Evolutionary conservation across 2,329 filamentous ascomycete species (phyloP).

Genomic region (Microsporum ferrugineum): DNA sequence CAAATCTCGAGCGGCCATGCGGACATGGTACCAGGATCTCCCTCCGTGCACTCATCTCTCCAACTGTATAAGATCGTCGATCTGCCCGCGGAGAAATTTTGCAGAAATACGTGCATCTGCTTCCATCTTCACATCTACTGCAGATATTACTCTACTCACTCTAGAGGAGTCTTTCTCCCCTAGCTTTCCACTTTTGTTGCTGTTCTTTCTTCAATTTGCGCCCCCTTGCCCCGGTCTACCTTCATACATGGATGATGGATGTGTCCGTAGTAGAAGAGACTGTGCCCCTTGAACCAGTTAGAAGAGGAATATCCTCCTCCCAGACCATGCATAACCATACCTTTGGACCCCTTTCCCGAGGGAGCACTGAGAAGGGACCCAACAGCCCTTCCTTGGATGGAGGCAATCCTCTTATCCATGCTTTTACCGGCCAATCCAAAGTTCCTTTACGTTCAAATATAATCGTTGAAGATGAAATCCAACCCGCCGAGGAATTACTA

Average conservation of each 20-base stretch:
- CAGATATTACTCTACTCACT: neutral
- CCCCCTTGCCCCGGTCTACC: neutral
- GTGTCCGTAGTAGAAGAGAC: neutral
- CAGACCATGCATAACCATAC: neutral
- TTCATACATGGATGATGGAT: constrained; percentile 3
- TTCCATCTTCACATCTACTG: neutral
- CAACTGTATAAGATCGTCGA: constrained; percentile 1
- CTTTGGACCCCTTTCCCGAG: neutral
- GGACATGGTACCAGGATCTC: neutral
- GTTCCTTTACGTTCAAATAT: neutral
- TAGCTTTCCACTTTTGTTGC: neutral
- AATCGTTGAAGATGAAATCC: neutral
- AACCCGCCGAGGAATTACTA: constrained; percentile 19
- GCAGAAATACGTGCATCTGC: neutral
- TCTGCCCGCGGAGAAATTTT: neutral
- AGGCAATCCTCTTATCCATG: neutral
- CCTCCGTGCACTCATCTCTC: neutral
- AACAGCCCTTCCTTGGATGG: neutral
- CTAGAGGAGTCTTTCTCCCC: neutral
- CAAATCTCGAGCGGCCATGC: neutral
- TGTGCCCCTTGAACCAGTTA: neutral
- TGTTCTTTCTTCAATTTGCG: neutral
- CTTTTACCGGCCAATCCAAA: neutral
- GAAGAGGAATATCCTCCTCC: neutral
- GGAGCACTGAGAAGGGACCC: neutral